Conservation (phyloP, 106 monocot species). For the Dioscorea zingiberensis region DNA sequence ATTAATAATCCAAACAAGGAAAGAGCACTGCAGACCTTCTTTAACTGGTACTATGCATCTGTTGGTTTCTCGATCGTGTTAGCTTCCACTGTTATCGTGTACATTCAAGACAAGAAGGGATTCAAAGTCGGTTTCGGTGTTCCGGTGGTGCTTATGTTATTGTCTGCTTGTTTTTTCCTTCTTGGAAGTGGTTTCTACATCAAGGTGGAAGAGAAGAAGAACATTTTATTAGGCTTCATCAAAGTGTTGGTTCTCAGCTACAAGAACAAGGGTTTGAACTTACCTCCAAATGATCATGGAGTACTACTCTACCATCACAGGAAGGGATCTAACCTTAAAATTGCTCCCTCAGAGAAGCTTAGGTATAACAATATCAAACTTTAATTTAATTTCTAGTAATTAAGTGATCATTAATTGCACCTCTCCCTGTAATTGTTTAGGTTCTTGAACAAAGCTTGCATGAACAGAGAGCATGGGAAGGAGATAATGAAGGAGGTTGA, state of each 20-base stretch:
- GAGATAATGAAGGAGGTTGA: conserved; percentile 4
- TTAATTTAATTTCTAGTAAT: not conserved
- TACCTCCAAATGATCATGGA: too few species aligned
- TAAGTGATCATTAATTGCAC: not conserved
- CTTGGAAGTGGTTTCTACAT: conserved; percentile 34
- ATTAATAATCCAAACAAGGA: conserved; percentile 23
- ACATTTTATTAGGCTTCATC: conserved; percentile 28
- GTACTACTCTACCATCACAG: conserved; percentile 11
- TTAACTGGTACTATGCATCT: conserved; percentile 57
- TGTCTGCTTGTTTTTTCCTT: conserved; percentile 37
- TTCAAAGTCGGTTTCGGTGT: conserved; percentile 42
- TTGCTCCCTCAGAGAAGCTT: conserved; percentile 22
- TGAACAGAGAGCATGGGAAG: conserved; percentile 14
- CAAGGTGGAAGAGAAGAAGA: conserved; percentile 21
- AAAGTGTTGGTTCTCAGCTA: conserved; percentile 29
- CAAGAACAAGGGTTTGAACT: conserved; percentile 32
- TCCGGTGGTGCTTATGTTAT: conserved; percentile 39
- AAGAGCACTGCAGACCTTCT: conserved; percentile 39
- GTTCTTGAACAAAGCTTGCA: conserved; percentile 42
- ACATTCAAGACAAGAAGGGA: conserved; percentile 44
- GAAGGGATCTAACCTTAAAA: conserved; percentile 23
- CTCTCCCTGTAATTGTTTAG: conserved; percentile 4
- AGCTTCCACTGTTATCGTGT: conserved; percentile 40
- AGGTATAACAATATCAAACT: conserved; percentile 14
- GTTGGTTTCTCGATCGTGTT: conserved; percentile 32